Evolutionary conservation across 768 basidiomycete genomes (phyloP).

Genomic region (Cystobasidium onofrii): DNA sequence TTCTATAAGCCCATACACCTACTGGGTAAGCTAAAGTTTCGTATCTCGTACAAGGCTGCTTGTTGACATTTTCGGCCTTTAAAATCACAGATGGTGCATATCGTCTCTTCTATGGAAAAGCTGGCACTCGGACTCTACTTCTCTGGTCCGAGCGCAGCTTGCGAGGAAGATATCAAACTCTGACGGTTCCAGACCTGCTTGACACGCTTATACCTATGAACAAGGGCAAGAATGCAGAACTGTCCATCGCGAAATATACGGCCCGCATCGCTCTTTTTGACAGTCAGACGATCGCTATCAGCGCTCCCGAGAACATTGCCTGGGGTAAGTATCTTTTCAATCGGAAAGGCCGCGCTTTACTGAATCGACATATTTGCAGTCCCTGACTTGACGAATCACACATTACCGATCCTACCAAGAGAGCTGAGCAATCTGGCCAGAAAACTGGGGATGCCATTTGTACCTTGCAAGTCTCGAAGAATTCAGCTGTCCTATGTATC

Average conservation of each 20-base stretch:
- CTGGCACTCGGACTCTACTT: background rate
- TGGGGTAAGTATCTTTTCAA: background rate
- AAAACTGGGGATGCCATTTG: background rate
- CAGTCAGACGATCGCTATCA: background rate
- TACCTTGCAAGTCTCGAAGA: background rate
- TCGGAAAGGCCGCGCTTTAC: background rate
- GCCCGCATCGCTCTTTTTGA: conserved; percentile 4
- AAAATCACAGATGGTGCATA: background rate
- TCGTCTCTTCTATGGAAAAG: background rate
- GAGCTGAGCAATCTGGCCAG: background rate
- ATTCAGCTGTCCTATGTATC: too few species aligned
- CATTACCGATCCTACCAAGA: background rate
- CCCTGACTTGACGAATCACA: conserved; percentile 22
- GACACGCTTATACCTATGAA: conserved; percentile 1
- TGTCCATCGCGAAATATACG: background rate
- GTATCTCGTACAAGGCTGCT: background rate
- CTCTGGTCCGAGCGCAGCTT: conserved; percentile 12
- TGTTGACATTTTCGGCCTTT: background rate
- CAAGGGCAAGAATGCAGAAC: background rate
- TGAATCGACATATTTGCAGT: background rate
- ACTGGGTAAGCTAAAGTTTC: background rate
- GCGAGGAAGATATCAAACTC: background rate
- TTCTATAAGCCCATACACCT: conserved; percentile 4
- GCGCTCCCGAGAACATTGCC: background rate
- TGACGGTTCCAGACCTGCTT: background rate